These are phyloP conservation scores for Boletus pseudopeckii DNA, from an alignment of 768 basidiomycete genomes.

Conservation along the genomic window DNA sequence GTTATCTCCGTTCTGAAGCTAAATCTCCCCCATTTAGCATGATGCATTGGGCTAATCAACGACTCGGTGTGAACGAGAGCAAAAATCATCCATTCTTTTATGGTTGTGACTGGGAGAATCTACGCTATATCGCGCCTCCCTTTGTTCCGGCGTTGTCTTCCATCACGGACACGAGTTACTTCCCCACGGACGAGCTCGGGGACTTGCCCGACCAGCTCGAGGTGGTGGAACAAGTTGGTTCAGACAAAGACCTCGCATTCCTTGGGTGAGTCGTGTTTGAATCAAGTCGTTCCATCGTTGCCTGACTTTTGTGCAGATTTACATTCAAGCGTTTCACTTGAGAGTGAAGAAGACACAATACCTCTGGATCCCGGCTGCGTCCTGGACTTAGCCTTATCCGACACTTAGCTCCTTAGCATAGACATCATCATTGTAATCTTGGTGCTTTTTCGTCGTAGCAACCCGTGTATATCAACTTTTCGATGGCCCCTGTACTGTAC, in stretches of 20 bases:
- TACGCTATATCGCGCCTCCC: slow-evolving; percentile 92
- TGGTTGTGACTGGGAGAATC: slow-evolving; percentile 90
- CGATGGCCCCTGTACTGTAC: background rate
- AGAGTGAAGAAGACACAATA: background rate
- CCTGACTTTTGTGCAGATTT: slow-evolving; percentile 46
- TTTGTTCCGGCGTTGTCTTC: slow-evolving; percentile 93
- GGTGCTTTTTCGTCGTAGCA: slow-evolving; percentile 17
- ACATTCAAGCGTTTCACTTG: slow-evolving; percentile 75
- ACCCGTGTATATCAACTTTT: slow-evolving; percentile 17
- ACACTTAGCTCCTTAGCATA: slow-evolving; percentile 32
- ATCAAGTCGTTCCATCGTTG: background rate
- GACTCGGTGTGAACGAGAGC: slow-evolving; percentile 80
- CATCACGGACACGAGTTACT: slow-evolving; percentile 92
- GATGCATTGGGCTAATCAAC: slow-evolving; percentile 77
- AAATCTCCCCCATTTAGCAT: slow-evolving; percentile 44
- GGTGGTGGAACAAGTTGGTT: slow-evolving; percentile 56
- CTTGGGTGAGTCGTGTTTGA: slow-evolving; percentile 44
- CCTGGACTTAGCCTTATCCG: slow-evolving; percentile 4
- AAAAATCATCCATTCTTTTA: slow-evolving; percentile 93
- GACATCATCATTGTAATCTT: slow-evolving; percentile 26
- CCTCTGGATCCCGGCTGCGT: background rate
- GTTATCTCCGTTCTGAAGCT: slow-evolving; percentile 3
- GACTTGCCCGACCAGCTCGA: slow-evolving; percentile 62
- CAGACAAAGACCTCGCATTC: slow-evolving; percentile 68
- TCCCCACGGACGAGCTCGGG: slow-evolving; percentile 91